These are phyloP conservation scores for Fusarium multiceps DNA, from an alignment of 2,329 filamentous ascomycete genomes.

Conservation along the genomic window DNA sequence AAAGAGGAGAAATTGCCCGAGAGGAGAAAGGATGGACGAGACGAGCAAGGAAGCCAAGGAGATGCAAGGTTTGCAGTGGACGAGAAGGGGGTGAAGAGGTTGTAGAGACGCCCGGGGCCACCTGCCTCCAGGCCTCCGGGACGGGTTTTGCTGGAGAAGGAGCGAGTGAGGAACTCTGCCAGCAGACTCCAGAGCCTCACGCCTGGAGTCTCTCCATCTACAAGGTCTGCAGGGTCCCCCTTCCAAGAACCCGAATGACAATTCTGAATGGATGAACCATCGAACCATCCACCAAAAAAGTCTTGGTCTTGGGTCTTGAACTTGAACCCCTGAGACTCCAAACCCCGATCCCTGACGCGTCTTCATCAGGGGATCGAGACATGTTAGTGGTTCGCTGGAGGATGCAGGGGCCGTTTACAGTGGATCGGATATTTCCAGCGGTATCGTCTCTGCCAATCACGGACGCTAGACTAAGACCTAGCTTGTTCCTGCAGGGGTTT, in stretches of 20 bases:
- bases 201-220: constrained; percentile 30
- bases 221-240: constrained; percentile 6
- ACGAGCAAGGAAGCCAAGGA: constrained; percentile 30
- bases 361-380: constrained; percentile 20
- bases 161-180: not conserved
- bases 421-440: not conserved
- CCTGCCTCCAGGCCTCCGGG: not conserved
- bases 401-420: not conserved
- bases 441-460: constrained; percentile 14
- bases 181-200: constrained; percentile 10
- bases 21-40: constrained; percentile 35
- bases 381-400: constrained; percentile 14
- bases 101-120: constrained; percentile 25
- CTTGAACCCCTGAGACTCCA: constrained; percentile 39
- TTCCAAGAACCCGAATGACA: not conserved
- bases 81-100: constrained; percentile 23
- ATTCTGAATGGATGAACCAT: constrained; percentile 25
- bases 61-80: constrained; percentile 34
- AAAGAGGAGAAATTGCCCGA: constrained; percentile 37
- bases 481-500: constrained; percentile 30
- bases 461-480: constrained; percentile 2
- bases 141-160: not conserved
- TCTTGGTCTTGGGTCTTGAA: not conserved
- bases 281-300: constrained; percentile 27
- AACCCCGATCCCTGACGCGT: constrained; percentile 21